Evolutionary conservation across 169 alveolate species (phyloP).

Genomic region (Cryptosporidium parvum): DNA sequence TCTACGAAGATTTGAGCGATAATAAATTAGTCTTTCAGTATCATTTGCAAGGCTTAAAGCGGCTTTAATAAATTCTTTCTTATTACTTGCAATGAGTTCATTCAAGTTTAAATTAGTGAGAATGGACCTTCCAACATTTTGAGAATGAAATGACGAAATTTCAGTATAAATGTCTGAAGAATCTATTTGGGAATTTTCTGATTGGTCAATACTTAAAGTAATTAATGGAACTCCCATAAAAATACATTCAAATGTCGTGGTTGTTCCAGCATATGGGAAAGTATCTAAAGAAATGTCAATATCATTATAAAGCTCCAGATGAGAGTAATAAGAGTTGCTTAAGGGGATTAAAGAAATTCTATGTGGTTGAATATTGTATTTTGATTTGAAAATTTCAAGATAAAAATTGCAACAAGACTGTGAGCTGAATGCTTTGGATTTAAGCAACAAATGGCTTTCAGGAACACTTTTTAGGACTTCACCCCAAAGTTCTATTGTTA

Average conservation of each 20-base stretch:
- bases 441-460: slow-evolving; percentile 77
- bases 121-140: slow-evolving; percentile 78
- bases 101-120: slow-evolving; percentile 56
- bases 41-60: slow-evolving; percentile 69
- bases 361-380: slow-evolving; percentile 11
- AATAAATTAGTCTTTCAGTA: slow-evolving; percentile 14
- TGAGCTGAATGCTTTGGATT: slow-evolving; percentile 79
- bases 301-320: slow-evolving; percentile 21
- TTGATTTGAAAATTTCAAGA: slow-evolving; percentile 9
- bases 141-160: slow-evolving; percentile 76
- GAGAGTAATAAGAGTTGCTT: slow-evolving; percentile 36
- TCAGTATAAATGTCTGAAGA: background rate
- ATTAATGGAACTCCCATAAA: slow-evolving; percentile 85
- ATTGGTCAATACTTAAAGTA: slow-evolving; percentile 76
- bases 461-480: slow-evolving; percentile 81
- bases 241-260: slow-evolving; percentile 83
- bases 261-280: slow-evolving; percentile 85
- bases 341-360: slow-evolving; percentile 37
- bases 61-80: slow-evolving; percentile 46
- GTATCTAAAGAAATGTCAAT: slow-evolving; percentile 83
- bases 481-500: slow-evolving; percentile 80
- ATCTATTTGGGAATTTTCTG: background rate
- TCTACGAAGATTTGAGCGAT: slow-evolving; percentile 38
- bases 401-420: slow-evolving; percentile 23
- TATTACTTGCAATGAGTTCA: slow-evolving; percentile 67